A percentile compares a stretch with the other conserved stretches of the same genome.
phyloP scores from a whole-genome alignment of 1,284 basidiomycete genomes.

The Cryptococcus amylolentus region DNA sequence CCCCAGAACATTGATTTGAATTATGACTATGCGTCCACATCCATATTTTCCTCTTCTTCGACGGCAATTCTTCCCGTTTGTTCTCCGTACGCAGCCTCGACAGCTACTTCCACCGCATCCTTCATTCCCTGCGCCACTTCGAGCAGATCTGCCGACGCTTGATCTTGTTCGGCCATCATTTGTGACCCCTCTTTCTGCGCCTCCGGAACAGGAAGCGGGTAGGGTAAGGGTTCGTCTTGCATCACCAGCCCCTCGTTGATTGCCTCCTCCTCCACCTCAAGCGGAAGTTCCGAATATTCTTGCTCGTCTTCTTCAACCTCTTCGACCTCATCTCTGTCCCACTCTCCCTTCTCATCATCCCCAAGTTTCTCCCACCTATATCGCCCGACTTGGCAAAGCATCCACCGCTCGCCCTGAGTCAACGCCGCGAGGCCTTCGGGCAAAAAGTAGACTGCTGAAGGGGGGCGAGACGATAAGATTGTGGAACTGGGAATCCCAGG shows the following conservation, averaged over 20 bases:
- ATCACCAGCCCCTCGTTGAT: background rate
- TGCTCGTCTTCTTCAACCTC: background rate
- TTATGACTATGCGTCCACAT: background rate
- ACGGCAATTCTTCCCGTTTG: background rate
- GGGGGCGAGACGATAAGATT: background rate
- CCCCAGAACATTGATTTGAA: no score
- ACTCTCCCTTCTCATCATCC: background rate
- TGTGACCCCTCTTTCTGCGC: background rate
- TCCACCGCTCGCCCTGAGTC: background rate
- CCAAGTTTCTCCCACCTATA: constrained; percentile 1
- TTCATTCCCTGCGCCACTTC: background rate
- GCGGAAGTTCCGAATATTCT: background rate
- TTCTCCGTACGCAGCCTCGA: background rate
- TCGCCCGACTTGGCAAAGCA: background rate
- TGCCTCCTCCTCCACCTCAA: background rate
- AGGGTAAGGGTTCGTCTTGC: background rate
- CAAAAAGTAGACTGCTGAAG: background rate
- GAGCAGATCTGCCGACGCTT: background rate
- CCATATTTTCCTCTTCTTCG: background rate
- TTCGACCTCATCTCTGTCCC: background rate
- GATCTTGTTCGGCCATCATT: background rate
- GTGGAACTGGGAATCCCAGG: no score
- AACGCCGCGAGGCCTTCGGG: background rate
- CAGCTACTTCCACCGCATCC: background rate
- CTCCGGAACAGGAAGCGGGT: background rate